phyloP scores from a whole-genome alignment of 139 green algal species.

The Dunaliella primolecta region DNA sequence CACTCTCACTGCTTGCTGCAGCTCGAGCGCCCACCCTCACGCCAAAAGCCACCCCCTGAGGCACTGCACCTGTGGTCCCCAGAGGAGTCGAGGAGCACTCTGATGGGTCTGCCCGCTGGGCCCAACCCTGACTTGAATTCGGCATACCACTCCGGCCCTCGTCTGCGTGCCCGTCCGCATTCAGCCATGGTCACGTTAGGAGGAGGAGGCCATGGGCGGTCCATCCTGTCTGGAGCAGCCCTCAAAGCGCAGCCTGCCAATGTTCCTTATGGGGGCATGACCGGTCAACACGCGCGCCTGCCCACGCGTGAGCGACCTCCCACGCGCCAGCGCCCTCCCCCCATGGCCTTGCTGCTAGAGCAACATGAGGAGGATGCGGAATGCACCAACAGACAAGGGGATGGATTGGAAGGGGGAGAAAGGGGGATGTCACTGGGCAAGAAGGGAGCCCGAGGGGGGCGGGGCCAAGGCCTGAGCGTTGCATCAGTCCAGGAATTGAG shows the following conservation, averaged over 20 bases:
- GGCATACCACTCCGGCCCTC: too few relatives aligned
- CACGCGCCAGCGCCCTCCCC: constrained; percentile 35
- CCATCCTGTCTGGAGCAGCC: not conserved
- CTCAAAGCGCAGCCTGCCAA: not conserved
- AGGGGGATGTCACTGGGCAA: too few relatives aligned
- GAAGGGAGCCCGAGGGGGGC: too few relatives aligned
- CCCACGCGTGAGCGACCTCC: constrained; percentile 19
- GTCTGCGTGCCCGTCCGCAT: not conserved
- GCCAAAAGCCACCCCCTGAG: constrained; percentile 50
- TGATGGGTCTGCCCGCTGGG: constrained; percentile 4
- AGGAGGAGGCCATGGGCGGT: not conserved
- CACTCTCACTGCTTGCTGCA: too few relatives aligned
- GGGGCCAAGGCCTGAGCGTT: too few relatives aligned
- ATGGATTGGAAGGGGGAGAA: not conserved
- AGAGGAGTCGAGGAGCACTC: constrained; percentile 22
- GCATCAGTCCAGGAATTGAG: not conserved
- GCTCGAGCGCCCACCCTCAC: constrained; percentile 48
- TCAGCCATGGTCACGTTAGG: not conserved
- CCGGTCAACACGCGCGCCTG: constrained; percentile 4
- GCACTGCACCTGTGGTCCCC: constrained; percentile 52
- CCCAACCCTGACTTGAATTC: too few relatives aligned
- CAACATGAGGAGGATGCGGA: constrained; percentile 16
- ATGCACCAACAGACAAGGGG: not conserved
- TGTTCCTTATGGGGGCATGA: not conserved
- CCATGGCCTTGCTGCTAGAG: constrained; percentile 29